Percentiles rank a stretch among this genome's conserved stretches.
Conservation (phyloP, 306 rosid genomes). For the Glycine soja region DNA sequence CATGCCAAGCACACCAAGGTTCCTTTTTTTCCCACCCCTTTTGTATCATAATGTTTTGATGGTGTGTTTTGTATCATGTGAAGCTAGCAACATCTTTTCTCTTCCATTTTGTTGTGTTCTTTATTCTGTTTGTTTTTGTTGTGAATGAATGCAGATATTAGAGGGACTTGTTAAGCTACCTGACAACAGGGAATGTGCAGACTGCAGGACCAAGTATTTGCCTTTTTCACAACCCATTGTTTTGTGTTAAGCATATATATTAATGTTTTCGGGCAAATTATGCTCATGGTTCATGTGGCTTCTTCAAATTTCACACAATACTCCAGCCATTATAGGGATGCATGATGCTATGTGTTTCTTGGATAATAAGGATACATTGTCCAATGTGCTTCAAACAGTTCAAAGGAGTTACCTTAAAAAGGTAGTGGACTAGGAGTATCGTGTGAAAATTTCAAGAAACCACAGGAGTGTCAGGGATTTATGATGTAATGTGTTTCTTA, state of each 20-base stretch:
- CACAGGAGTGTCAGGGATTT: too few relatives aligned
- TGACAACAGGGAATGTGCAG: slow-evolving; percentile 88
- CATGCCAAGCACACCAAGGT: slow-evolving; percentile 83
- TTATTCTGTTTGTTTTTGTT: neutral
- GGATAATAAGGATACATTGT: too few relatives aligned
- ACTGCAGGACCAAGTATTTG: slow-evolving; percentile 79
- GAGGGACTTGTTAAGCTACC: slow-evolving; percentile 86
- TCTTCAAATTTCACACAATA: too few relatives aligned
- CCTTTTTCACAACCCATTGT: slow-evolving; percentile 39
- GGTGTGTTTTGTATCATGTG: neutral
- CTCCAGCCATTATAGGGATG: too few relatives aligned
- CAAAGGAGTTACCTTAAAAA: too few relatives aligned
- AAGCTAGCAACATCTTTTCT: neutral
- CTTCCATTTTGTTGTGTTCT: neutral
- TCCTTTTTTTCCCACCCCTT: neutral
- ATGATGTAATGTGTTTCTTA: too few relatives aligned
- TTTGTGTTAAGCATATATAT: slow-evolving; percentile 5
- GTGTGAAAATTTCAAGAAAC: too few relatives aligned
- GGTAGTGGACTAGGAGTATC: too few relatives aligned
- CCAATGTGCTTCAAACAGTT: too few relatives aligned
- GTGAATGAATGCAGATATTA: slow-evolving; percentile 66
- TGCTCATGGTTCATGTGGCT: too few relatives aligned
- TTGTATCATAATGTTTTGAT: neutral
- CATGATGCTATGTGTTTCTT: too few relatives aligned
- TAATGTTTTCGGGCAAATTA: neutral